phyloP scores from a whole-genome alignment of 2,329 filamentous ascomycete genomes.

The Xylaria sp. region DNA sequence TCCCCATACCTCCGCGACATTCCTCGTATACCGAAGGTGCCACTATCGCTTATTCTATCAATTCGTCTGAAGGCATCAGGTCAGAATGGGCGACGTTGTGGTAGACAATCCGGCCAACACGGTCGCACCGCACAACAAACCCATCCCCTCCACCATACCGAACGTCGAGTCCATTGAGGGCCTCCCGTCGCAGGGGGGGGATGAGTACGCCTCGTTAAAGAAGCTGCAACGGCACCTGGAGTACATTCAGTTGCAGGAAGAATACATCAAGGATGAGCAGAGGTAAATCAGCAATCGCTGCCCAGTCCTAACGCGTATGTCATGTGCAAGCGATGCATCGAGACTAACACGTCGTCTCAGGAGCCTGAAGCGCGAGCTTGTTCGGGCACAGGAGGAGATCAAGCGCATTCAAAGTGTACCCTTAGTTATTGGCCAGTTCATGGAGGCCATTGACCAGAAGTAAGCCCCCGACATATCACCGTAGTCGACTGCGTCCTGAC shows the following conservation, averaged over 20 bases:
- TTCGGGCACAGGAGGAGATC: constrained; percentile 98
- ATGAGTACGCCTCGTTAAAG: constrained; percentile 96
- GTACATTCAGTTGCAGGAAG: constrained; percentile 98
- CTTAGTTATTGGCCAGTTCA: constrained; percentile 97
- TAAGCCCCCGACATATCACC: constrained; percentile 56
- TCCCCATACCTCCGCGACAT: constrained; percentile 1
- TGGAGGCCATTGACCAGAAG: constrained; percentile 99
- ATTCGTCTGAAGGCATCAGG: constrained; percentile 10
- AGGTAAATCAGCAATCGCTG: constrained; percentile 61
- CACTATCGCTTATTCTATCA: not conserved
- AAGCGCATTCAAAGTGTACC: constrained; percentile 99
- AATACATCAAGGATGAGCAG: constrained; percentile 99
- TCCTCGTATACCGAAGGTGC: not conserved
- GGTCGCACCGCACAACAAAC: constrained; percentile 82
- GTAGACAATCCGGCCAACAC: constrained; percentile 83
- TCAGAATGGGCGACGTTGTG: constrained; percentile 83
- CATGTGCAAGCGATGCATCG: not conserved
- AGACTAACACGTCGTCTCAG: constrained; percentile 54
- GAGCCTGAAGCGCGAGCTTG: constrained; percentile 95
- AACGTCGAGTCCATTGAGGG: constrained; percentile 92
- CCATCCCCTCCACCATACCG: constrained; percentile 81
- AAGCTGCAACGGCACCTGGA: constrained; percentile 96
- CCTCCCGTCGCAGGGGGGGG: constrained; percentile 79
- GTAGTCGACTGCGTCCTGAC: constrained; percentile 10
- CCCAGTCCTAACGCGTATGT: not conserved